Evolutionary conservation across 352 stramenopile species (phyloP).

Genomic region (Blastocystis sp.): DNA sequence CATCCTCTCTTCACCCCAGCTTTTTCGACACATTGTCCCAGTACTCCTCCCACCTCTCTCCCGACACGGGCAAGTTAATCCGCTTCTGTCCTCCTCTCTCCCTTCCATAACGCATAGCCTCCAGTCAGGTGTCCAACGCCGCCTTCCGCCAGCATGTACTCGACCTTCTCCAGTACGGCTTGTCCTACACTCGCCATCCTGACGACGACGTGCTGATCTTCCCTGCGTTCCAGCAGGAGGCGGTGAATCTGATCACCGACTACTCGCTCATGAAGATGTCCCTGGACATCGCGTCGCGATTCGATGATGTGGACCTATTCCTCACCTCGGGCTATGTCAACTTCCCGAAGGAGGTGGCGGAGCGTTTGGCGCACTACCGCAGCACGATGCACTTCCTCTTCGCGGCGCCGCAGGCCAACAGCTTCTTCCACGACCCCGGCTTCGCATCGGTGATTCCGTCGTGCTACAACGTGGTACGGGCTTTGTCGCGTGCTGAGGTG

Average conservation of each 20-base stretch:
- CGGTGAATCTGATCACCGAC: constrained; percentile 29
- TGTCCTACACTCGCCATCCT: not conserved
- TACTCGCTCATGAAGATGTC: constrained; percentile 1
- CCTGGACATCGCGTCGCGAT: not conserved
- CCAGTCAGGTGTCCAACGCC: not conserved
- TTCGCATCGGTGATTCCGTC: constrained; percentile 64
- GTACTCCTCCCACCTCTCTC: constrained; percentile 37
- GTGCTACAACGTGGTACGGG: constrained; percentile 22
- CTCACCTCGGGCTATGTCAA: constrained; percentile 71
- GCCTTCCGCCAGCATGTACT: constrained; percentile 6
- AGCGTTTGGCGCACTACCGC: not conserved
- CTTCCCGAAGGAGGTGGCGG: constrained; percentile 36
- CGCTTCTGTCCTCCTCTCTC: not conserved
- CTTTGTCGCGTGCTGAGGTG: not conserved
- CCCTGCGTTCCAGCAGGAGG: constrained; percentile 46
- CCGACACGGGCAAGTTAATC: not conserved
- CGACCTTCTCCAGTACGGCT: not conserved
- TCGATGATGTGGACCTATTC: constrained; percentile 37
- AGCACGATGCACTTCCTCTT: constrained; percentile 54
- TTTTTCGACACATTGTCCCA: constrained; percentile 51
- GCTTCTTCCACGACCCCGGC: constrained; percentile 62
- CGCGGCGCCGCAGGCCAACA: constrained; percentile 66
- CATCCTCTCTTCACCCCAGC: too few relatives aligned
- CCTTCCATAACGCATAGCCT: not conserved
- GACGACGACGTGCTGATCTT: constrained; percentile 33